A percentile compares a stretch with the other conserved stretches of the same genome.
Evolutionary conservation across 805 yeast genomes (phyloP).

Genomic region (Candida chilensis): DNA sequence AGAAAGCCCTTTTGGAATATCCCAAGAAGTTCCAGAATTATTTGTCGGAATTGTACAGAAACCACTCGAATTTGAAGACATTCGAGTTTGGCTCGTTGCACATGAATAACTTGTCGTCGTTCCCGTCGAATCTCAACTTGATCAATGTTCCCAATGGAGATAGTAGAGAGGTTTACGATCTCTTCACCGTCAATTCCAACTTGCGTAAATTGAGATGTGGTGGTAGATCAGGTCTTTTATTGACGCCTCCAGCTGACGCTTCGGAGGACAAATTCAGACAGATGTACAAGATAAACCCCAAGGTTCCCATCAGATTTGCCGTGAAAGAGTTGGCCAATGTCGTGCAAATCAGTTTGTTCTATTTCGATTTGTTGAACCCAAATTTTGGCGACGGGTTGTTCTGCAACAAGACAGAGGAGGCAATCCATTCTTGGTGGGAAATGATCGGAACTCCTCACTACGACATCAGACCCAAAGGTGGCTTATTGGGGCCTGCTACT

Average conservation of each 20-base stretch:
- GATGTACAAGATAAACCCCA: conserved; percentile 49
- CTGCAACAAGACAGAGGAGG: conserved; percentile 69
- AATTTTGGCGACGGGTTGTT: conserved; percentile 75
- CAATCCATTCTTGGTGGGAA: conserved; percentile 77
- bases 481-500: conserved; percentile 53
- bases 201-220: conserved; percentile 73
- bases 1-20: conserved; percentile 36
- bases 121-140: conserved; percentile 67
- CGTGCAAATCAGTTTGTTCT: conserved; percentile 68
- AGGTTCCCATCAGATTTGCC: conserved; percentile 54
- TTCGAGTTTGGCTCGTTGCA: conserved; percentile 55
- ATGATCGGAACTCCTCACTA: conserved; percentile 47
- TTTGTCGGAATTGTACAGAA: conserved; percentile 54
- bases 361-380: conserved; percentile 66
- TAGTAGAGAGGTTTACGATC: conserved; percentile 35
- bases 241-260: conserved; percentile 67
- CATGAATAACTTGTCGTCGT: conserved; percentile 73
- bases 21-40: conserved; percentile 46
- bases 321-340: conserved; percentile 66
- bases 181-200: conserved; percentile 68
- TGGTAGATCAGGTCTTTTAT: conserved; percentile 71
- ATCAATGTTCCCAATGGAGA: conserved; percentile 64
- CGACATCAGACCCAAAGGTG: conserved; percentile 31
- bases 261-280: conserved; percentile 75
- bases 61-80: conserved; percentile 62